These are phyloP conservation scores for Ophiosphaerella narmari DNA, from an alignment of 2,329 filamentous ascomycete genomes.

Conservation along the genomic window DNA sequence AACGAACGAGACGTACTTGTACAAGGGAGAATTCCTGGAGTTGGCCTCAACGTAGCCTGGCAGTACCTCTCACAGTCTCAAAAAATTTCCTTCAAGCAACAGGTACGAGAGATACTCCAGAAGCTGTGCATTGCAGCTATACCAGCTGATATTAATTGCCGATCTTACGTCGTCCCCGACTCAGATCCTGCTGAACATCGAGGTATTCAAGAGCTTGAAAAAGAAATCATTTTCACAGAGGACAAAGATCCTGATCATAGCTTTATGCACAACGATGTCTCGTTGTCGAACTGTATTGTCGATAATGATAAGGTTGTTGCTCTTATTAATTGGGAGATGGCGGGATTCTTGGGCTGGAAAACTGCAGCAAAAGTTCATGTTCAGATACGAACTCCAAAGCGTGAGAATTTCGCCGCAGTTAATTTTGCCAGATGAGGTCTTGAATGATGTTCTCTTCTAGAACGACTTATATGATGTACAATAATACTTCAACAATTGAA, in stretches of 20 bases:
- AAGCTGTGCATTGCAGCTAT: constrained; percentile 27
- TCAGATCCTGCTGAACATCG: constrained; percentile 6
- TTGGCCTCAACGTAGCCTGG: constrained; percentile 5
- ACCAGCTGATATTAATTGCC: constrained; percentile 2
- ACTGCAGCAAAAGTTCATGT: constrained; percentile 9
- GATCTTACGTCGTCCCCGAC: constrained; percentile 6
- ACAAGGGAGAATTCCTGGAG: constrained; percentile 3
- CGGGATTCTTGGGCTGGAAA: constrained; percentile 16
- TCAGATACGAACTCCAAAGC: constrained; percentile 4
- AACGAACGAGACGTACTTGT: constrained; percentile 1
- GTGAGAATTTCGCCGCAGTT: not conserved
- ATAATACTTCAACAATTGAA: too few relatives aligned
- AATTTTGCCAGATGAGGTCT: not conserved
- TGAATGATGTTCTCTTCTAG: not conserved
- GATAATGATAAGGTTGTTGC: constrained; percentile 9
- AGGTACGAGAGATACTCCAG: constrained; percentile 42
- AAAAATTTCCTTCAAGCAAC: constrained; percentile 43
- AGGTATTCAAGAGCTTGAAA: constrained; percentile 9
- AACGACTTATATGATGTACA: not conserved
- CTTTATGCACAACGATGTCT: constrained; percentile 19
- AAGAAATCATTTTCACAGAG: constrained; percentile 3
- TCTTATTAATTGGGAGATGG: constrained; percentile 19
- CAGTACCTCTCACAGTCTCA: constrained; percentile 16
- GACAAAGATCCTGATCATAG: constrained; percentile 3
- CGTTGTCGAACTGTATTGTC: constrained; percentile 15